Evolutionary conservation across 108 stramenopile species (phyloP).

Genomic region (Nitzschia palea): DNA sequence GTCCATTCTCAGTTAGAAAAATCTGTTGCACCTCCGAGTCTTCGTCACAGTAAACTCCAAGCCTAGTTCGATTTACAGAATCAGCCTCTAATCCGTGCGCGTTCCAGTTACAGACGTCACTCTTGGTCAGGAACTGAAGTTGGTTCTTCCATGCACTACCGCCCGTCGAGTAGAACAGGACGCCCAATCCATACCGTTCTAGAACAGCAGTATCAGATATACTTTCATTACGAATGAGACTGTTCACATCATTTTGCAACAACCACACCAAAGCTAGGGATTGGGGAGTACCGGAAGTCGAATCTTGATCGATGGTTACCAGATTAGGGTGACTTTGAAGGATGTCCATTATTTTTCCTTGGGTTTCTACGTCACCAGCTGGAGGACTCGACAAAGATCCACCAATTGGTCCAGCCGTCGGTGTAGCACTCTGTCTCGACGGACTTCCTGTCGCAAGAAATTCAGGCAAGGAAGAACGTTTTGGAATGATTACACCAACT

Average conservation of each 20-base stretch:
- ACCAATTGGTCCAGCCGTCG: too few species aligned
- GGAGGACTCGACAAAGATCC: too few species aligned
- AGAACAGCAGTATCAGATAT: not conserved
- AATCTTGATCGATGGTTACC: not conserved
- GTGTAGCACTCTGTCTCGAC: too few species aligned
- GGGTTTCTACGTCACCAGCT: not conserved
- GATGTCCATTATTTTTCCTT: too few species aligned
- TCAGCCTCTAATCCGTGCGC: not conserved
- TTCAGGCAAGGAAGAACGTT: too few species aligned
- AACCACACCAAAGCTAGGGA: not conserved
- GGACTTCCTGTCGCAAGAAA: too few species aligned
- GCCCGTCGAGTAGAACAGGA: not conserved
- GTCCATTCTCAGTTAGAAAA: conserved; percentile 29
- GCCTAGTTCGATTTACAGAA: too few species aligned
- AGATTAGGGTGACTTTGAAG: not conserved
- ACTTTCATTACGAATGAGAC: too few species aligned
- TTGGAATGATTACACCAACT: too few species aligned
- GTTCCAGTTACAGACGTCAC: not conserved
- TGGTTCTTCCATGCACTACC: not conserved
- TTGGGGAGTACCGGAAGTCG: not conserved
- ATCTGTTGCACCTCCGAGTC: conserved; percentile 22
- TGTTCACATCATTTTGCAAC: not conserved
- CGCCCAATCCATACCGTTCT: not conserved
- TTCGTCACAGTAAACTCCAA: too few species aligned
- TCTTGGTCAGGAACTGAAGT: not conserved